Conservation (phyloP, 345 rosid genomes). For the Triadica sebifera region DNA sequence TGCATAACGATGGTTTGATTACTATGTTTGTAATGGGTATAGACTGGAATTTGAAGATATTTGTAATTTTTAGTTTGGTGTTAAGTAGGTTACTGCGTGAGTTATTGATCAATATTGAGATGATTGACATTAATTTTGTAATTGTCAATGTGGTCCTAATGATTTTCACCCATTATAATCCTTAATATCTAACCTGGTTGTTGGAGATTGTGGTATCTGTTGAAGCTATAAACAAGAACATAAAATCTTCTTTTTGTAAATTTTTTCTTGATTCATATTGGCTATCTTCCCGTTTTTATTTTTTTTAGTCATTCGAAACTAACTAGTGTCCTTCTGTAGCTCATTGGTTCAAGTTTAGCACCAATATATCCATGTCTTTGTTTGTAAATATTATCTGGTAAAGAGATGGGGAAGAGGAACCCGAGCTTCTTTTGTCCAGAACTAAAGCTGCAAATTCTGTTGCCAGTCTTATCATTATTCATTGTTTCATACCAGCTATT, state of each 20-base stretch:
- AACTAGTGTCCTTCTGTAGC: not conserved
- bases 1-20: too few species aligned
- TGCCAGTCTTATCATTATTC: not conserved
- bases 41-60: not conserved
- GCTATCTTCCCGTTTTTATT: not conserved
- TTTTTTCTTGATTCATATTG: not conserved
- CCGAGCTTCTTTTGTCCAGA: not conserved
- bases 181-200: not conserved
- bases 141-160: not conserved
- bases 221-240: not conserved
- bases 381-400: not conserved
- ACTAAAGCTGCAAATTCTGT: not conserved
- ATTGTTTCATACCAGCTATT: too few species aligned
- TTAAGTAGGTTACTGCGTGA: not conserved
- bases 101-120: not conserved
- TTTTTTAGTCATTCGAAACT: not conserved
- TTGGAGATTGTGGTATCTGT: not conserved
- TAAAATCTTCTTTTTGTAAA: too few species aligned
- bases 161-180: not conserved
- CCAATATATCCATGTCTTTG: not conserved
- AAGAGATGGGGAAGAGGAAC: not conserved
- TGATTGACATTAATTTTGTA: not conserved
- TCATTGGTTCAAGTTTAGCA: not conserved
- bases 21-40: not conserved
- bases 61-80: not conserved